Evolutionary conservation across 164 flowering plant species (phyloP), one percentile per base, ranked within the genome.

Genomic region (Hamamelis virginiana): DNA sequence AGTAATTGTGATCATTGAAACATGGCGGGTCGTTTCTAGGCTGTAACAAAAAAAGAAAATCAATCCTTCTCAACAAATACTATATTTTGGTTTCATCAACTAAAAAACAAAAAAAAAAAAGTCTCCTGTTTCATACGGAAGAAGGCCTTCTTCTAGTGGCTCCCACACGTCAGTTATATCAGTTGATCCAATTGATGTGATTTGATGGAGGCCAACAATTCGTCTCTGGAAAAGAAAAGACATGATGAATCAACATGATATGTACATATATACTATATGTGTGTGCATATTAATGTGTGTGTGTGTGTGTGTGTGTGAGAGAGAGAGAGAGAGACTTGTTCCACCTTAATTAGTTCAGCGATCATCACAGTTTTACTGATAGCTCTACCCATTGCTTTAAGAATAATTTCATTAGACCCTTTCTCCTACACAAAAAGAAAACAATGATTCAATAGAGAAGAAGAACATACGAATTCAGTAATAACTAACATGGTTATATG

Each of bases 141-240:
- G 85, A 63, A 88, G 85, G 82, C 92, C 92, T 78, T 88, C 92
- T 65, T 88, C 92, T n/a, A 86, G 74, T 9, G 92, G 90, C 75
- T 88, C 92, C 89, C 89, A 88, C 18, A 56, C 71, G 60, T 88
- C 92, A 22, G 87, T 88, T 63, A 88, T 88, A 60, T 86, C 90
- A 15, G 79, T 86, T 10, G 92, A 88, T 51, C 92, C 90, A 70
- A 82, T 80, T 16, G 80, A 59, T 18, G 90, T 85, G 44, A 69
- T 82, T 68, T 88, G 92, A 65, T 88, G 92, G 41, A 88, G 89
- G 69, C 79, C 89, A 59, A 55, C 84, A 79, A 88, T 86, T 73
- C 92, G 83, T 64, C 90, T 86, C 92, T 88, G 78, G 28, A 67
- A 69, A 15, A 50, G 12, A 56, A 18, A 47, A 33, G 6, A 33